Evolutionary conservation across 352 stramenopile species (phyloP).

Genomic region (Phytophthora idaei): DNA sequence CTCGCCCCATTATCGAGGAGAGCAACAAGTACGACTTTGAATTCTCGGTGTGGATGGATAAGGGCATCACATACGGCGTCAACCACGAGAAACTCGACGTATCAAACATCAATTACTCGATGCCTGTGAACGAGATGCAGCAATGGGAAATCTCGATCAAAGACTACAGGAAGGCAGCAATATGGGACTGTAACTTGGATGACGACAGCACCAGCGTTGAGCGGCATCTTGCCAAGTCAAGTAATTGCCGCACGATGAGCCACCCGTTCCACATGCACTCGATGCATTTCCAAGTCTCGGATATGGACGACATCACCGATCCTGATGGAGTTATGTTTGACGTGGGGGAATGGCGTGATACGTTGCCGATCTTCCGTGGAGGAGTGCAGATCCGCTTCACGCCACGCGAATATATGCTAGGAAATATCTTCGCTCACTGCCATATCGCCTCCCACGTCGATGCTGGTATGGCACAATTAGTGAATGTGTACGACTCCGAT

Average conservation of each 20-base stretch:
- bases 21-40: constrained; percentile 71
- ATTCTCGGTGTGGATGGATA: constrained; percentile 78
- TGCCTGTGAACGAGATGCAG: constrained; percentile 69
- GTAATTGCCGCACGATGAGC: constrained; percentile 70
- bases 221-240: constrained; percentile 19
- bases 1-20: constrained; percentile 27
- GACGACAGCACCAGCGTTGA: constrained; percentile 17
- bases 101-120: constrained; percentile 65
- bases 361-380: constrained; percentile 70
- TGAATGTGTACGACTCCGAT: constrained; percentile 44
- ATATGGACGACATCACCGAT: constrained; percentile 46
- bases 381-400: constrained; percentile 74
- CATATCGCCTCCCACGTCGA: constrained; percentile 78
- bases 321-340: constrained; percentile 62
- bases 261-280: constrained; percentile 85
- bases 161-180: constrained; percentile 50
- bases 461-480: constrained; percentile 77
- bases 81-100: constrained; percentile 60
- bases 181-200: constrained; percentile 46
- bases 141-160: constrained; percentile 70
- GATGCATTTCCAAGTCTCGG: constrained; percentile 74
- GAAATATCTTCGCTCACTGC: constrained; percentile 73
- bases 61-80: constrained; percentile 58
- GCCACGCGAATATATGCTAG: constrained; percentile 66
- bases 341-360: constrained; percentile 79